Conservation (phyloP, 441 rosid species). For the Gossypium aridum region DNA sequence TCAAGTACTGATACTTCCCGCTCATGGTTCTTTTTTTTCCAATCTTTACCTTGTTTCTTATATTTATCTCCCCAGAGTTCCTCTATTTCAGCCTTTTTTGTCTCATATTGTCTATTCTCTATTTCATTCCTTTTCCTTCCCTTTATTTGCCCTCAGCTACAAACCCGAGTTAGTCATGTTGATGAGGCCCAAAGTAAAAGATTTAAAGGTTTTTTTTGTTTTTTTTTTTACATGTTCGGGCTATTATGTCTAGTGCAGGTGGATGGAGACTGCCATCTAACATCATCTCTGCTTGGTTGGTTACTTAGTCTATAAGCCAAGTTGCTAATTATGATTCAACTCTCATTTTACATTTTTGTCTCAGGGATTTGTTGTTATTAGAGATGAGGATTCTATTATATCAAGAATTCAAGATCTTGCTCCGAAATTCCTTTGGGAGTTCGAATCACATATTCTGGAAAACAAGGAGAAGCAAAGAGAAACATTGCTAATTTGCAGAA, state of each 20-base stretch:
- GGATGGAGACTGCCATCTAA: neutral
- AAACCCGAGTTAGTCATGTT: neutral
- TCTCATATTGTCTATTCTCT: neutral
- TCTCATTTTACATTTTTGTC: neutral
- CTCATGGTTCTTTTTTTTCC: neutral
- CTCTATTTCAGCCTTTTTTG: neutral
- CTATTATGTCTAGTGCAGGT: neutral
- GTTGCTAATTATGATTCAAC: neutral
- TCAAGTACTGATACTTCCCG: neutral
- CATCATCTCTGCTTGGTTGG: neutral
- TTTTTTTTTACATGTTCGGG: neutral
- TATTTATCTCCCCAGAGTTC: neutral
- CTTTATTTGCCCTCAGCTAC: neutral
- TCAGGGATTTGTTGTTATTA: slow-evolving; percentile 81
- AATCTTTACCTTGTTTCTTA: neutral
- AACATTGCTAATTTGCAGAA: slow-evolving; percentile 65
- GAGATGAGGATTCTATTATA: slow-evolving; percentile 57
- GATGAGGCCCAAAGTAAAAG: neutral
- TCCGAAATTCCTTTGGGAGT: slow-evolving; percentile 78
- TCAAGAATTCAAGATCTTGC: slow-evolving; percentile 55
- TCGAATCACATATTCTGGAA: slow-evolving; percentile 40
- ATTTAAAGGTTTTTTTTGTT: neutral
- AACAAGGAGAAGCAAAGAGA: slow-evolving; percentile 58
- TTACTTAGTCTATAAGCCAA: neutral
- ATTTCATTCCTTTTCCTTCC: neutral